Evolutionary conservation across 2,329 filamentous ascomycete species (phyloP).

Genomic region (Fusarium incarnatum): DNA sequence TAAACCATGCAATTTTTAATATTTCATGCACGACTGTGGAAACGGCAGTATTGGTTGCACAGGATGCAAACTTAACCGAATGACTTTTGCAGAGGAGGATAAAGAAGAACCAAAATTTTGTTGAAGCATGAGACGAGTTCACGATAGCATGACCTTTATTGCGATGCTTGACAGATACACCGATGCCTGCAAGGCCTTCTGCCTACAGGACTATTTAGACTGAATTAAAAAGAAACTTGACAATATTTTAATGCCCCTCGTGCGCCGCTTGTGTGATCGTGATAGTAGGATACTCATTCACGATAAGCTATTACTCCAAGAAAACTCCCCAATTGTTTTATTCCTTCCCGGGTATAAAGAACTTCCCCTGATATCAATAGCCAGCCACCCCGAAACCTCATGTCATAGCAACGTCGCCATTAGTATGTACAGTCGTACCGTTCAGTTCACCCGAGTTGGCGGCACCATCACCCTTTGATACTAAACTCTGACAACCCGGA

Average conservation of each 20-base stretch:
- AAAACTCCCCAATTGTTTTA: conserved; percentile 21
- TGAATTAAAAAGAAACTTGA: conserved; percentile 15
- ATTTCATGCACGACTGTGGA: background rate
- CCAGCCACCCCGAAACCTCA: conserved; percentile 4
- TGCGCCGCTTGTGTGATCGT: conserved; percentile 23
- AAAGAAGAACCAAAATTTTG: conserved; percentile 13
- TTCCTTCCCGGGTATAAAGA: conserved; percentile 31
- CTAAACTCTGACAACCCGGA: conserved; percentile 80
- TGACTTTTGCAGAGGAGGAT: conserved; percentile 11
- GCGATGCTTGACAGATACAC: conserved; percentile 23
- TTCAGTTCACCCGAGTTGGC: conserved; percentile 45
- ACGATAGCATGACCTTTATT: conserved; percentile 18
- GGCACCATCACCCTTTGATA: conserved; percentile 26
- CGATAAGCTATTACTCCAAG: conserved; percentile 21
- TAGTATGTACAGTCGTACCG: conserved; percentile 48
- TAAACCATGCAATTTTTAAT: conserved; percentile 51
- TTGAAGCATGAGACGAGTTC: conserved; percentile 22
- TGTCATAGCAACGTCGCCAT: conserved; percentile 59
- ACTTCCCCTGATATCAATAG: background rate
- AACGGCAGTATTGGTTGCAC: background rate
- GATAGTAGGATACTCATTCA: conserved; percentile 13
- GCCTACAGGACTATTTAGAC: conserved; percentile 8
- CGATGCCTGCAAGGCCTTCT: conserved; percentile 3
- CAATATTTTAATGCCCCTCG: conserved; percentile 9
- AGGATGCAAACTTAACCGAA: background rate